These are phyloP conservation scores for Coemansia sp. DNA, from an alignment of 192 early-diverging fungal genomes.

Conservation along the genomic window DNA sequence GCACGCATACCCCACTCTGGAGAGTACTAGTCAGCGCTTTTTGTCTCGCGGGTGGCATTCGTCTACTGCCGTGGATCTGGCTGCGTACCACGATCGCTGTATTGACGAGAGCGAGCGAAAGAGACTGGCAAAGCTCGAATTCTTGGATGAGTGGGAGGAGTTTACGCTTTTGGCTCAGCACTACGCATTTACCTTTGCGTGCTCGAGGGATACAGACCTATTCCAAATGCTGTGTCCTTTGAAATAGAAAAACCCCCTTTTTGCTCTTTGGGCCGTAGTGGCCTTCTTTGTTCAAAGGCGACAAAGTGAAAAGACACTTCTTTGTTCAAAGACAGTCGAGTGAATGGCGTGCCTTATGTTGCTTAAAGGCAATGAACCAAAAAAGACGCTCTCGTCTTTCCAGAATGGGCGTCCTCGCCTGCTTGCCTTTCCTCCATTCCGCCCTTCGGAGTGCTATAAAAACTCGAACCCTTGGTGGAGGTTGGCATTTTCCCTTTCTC, in stretches of 20 bases:
- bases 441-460: too few species aligned
- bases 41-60: constrained; percentile 58
- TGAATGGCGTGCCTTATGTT: too few species aligned
- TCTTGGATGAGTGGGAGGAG: constrained; percentile 92
- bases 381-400: too few species aligned
- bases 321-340: too few species aligned
- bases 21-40: constrained; percentile 70
- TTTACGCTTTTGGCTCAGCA: constrained; percentile 79
- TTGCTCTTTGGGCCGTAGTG: too few species aligned
- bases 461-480: not conserved
- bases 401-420: too few species aligned
- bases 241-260: not conserved
- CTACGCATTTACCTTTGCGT: constrained; percentile 83
- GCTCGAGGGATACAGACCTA: constrained; percentile 13
- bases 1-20: constrained; percentile 69
- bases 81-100: constrained; percentile 26
- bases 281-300: too few species aligned
- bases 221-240: constrained; percentile 30
- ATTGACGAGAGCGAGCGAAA: constrained; percentile 16
- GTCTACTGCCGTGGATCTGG: constrained; percentile 60
- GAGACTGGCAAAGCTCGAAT: constrained; percentile 72
- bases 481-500: not conserved
- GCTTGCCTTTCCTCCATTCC: not conserved
- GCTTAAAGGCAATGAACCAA: too few species aligned
- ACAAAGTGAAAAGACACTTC: too few species aligned